Evolutionary conservation across 352 stramenopile genomes (phyloP), one percentile per base, ranked within the genome.

Genomic region (Achlya hypogyna): DNA sequence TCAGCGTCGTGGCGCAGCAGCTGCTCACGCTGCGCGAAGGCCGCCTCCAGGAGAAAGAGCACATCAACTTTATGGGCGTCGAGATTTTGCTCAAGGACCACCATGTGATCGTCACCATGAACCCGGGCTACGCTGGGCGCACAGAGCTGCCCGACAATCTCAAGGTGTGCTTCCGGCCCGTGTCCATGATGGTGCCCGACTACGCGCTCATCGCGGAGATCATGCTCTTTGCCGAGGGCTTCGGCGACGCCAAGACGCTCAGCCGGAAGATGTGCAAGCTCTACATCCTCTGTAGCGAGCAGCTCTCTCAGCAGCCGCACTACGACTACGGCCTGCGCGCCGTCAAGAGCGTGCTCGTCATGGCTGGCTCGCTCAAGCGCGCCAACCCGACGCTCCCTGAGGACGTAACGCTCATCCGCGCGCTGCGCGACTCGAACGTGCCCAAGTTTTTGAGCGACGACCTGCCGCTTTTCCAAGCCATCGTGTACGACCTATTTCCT

Each of bases 21-120:
- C 69, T 93, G 5, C 64, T 92, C 25, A 89, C 90, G 29, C 63
- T 93, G 5, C 78, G 82, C 23, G 84, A 96, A 72, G 84, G 74
- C 0, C 78, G 83, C 51, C 72, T 94, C n/a, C 79, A 96, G 71
- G 72, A 76, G 53, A 93, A 93, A 45, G 84, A 91, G 38, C 81
- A 91, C 56, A 84, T 98, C 73, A 96, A 98, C 73, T 98, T 98
- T 67, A 97, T 98, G 87, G 95, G 92, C 18, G 96, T 97, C 40
- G 93, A 95, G 45, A 98, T 99, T 67, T 76, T 89, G 27, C 77
- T 98, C 4, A 97, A 98, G 40, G 96, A 97, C 43, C 97, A 97
- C 68, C 96, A 98, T 56, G 96, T 98, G 64, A 98, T 97, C 73
- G 97, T 98, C 69, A 98, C 95, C 25, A 98, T 98, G 93, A 98